Evolutionary conservation across 2,329 filamentous ascomycete species (phyloP), one percentile per base, ranked within the genome.

Genomic region (Claviceps paspali): DNA sequence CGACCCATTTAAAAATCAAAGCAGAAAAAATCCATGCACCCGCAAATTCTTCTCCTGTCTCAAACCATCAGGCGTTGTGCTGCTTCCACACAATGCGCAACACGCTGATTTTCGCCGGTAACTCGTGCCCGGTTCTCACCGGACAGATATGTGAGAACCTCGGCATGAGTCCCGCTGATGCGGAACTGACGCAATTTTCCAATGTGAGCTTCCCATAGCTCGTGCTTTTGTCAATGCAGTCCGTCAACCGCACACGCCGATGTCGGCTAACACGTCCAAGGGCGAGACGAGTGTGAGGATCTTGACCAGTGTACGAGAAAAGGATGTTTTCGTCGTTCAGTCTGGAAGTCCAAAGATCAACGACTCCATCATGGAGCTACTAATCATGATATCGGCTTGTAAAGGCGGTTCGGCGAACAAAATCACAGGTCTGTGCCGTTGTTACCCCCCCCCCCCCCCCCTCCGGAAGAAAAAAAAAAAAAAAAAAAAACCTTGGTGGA

Each of bases 301-400:
- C 53, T 54, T 79, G 55, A 78, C 73, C 33, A 79, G 75, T 59
- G 86, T 98, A 47, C 82, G 91, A 49, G 92, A 98, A 57, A 92
- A 96, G 61, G 88, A 98, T 71, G 88, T 98, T 51, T 98, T 96
- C 60, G 88, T 98, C 56, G 82, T 98, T 43, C 91, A 98, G 67
- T 96, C 88, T 44, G 91, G 91, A 46, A 95, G 91, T 63, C 72
- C 77, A 55, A 85, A 82, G 63, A 94, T 95, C 70, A 98, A 98
- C 60, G 91, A 98, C 64, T 92, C 85, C 53, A 86, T 98, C 55
- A 95, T 98, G 86, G 91, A 98, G 69, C 73, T 98, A 55, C 73
- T 98, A 55, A 96, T 98, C 61, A 93, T 98, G 84, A 95, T 96
- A 52, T 91, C 84, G 47, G 91, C 91, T 49, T 98, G 91, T 72